phyloP scores from a whole-genome alignment of 2,329 filamentous ascomycete species.

The Aspergillus sp. region DNA sequence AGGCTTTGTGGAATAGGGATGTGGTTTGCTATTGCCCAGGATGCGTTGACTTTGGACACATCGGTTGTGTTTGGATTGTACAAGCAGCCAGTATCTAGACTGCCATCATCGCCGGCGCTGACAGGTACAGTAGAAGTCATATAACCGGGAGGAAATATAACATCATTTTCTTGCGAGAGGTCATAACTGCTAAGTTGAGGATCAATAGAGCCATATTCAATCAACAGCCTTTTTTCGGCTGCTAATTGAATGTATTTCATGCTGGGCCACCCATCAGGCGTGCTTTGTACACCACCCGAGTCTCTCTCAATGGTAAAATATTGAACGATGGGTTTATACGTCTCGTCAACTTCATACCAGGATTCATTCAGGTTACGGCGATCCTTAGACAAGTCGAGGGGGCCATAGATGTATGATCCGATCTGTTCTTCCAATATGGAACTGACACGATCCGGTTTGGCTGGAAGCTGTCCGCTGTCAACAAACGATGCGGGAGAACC shows the following conservation, averaged over 20 bases:
- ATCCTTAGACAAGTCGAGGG: slow-evolving; percentile 49
- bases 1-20: slow-evolving; percentile 29
- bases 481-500: slow-evolving; percentile 43
- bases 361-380: slow-evolving; percentile 57
- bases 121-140: slow-evolving; percentile 41
- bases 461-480: slow-evolving; percentile 47
- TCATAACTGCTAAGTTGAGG: slow-evolving; percentile 59
- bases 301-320: slow-evolving; percentile 52
- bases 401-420: slow-evolving; percentile 56
- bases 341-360: slow-evolving; percentile 52
- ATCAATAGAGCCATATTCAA: slow-evolving; percentile 58
- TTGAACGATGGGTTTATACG: slow-evolving; percentile 48
- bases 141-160: slow-evolving; percentile 53
- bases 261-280: slow-evolving; percentile 64
- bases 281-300: slow-evolving; percentile 42
- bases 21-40: slow-evolving; percentile 49
- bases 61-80: slow-evolving; percentile 44
- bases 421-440: slow-evolving; percentile 50
- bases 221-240: slow-evolving; percentile 53
- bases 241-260: slow-evolving; percentile 58
- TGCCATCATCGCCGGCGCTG: slow-evolving; percentile 38
- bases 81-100: slow-evolving; percentile 55
- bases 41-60: slow-evolving; percentile 51
- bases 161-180: slow-evolving; percentile 48
- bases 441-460: slow-evolving; percentile 45